These are phyloP conservation scores for Periconia digitata DNA, from an alignment of 2,329 filamentous ascomycete species.

Conservation along the genomic window DNA sequence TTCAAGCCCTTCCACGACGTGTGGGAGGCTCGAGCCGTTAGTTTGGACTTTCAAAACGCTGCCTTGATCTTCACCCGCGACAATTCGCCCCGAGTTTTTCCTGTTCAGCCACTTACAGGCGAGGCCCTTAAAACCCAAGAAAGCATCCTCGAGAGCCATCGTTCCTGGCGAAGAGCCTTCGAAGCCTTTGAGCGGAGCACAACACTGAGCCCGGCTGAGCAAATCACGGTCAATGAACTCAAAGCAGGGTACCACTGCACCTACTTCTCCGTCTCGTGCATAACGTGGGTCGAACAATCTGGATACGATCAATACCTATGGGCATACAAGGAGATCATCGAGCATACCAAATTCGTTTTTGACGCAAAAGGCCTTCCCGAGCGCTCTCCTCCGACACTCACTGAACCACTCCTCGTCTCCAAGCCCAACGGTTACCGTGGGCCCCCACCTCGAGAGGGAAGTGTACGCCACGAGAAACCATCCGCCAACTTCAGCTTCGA, in stretches of 20 bases:
- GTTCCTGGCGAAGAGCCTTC: slow-evolving; percentile 9
- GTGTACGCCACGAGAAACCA: background rate
- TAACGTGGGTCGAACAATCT: background rate
- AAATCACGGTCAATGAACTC: slow-evolving; percentile 4
- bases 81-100: background rate
- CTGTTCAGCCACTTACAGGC: background rate
- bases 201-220: slow-evolving; percentile 5
- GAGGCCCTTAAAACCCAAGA: slow-evolving; percentile 3
- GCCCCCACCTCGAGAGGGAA: background rate
- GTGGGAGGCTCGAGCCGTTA: slow-evolving; percentile 6
- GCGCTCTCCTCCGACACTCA: background rate
- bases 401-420: background rate
- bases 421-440: background rate
- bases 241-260: background rate
- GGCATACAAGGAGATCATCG: slow-evolving; percentile 3
- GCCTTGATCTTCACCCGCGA: slow-evolving; percentile 4
- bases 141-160: slow-evolving; percentile 8
- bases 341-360: slow-evolving; percentile 11
- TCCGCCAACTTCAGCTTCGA: slow-evolving; percentile 15
- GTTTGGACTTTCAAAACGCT: slow-evolving; percentile 10
- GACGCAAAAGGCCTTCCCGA: slow-evolving; percentile 6
- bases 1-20: slow-evolving; percentile 10
- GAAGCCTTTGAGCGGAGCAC: slow-evolving; percentile 5
- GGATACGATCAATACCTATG: slow-evolving; percentile 1
- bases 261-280: slow-evolving; percentile 1